Conservation (phyloP, 768 basidiomycete genomes). For the Erythrobasidium yunnanense region DNA sequence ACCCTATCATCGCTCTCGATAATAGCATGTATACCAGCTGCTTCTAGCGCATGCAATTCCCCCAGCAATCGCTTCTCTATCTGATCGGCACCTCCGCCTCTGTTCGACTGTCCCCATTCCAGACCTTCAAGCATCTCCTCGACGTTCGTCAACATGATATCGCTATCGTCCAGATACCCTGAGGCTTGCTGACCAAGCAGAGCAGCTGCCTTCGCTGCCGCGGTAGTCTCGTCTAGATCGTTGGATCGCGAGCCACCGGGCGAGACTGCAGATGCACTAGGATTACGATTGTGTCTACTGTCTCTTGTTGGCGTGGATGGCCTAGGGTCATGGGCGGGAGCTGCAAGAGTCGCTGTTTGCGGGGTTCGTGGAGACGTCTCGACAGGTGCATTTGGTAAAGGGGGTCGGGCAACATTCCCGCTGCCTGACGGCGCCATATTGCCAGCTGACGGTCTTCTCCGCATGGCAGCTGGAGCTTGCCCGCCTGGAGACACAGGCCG, state of each 20-base stretch:
- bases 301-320: no score
- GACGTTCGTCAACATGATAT: conserved; percentile 76
- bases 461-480: no score
- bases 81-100: conserved; percentile 50
- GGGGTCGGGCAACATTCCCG: no score
- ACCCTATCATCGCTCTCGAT: conserved; percentile 91
- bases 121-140: conserved; percentile 99
- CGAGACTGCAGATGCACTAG: neutral
- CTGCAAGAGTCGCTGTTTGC: neutral
- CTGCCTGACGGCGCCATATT: conserved; percentile 19
- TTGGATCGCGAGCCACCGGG: neutral
- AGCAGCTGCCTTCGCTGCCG: conserved; percentile 19
- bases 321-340: no score
- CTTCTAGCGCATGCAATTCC: conserved; percentile 84
- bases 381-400: neutral
- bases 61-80: conserved; percentile 81
- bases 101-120: conserved; percentile 60
- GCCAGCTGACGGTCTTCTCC: no score
- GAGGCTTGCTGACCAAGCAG: conserved; percentile 1
- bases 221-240: conserved; percentile 1
- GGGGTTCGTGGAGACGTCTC: neutral
- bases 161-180: conserved; percentile 45
- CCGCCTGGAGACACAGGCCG: no score
- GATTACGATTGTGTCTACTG: neutral
- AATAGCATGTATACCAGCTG: conserved; percentile 86